These are phyloP conservation scores for Aspergillus udagawae DNA, from an alignment of 2,329 filamentous ascomycete genomes.

Conservation along the genomic window DNA sequence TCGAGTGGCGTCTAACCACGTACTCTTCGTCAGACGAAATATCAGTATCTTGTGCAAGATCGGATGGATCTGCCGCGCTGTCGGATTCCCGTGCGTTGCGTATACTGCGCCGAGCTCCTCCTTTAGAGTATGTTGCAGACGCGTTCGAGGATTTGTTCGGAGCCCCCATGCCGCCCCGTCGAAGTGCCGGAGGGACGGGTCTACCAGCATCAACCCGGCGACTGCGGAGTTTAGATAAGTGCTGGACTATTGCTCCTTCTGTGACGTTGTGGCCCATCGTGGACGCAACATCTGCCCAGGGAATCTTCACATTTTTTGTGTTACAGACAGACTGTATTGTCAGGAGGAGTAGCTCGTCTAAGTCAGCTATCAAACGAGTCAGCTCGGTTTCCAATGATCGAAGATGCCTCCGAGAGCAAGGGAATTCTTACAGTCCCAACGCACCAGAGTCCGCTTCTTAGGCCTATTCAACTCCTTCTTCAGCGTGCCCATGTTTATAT, in stretches of 20 bases:
- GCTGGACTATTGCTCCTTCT: slow-evolving; percentile 45
- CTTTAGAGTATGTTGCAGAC: background rate
- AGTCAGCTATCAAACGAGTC: slow-evolving; percentile 30
- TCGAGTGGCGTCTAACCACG: background rate
- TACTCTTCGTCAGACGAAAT: slow-evolving; percentile 7
- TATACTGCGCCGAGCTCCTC: background rate
- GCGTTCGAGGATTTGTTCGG: slow-evolving; percentile 5
- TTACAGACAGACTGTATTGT: slow-evolving; percentile 42
- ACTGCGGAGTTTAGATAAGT: slow-evolving; percentile 42
- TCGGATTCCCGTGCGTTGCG: background rate
- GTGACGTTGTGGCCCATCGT: slow-evolving; percentile 39
- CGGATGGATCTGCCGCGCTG: background rate
- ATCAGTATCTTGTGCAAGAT: background rate
- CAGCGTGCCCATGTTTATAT: background rate
- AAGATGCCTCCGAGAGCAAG: background rate
- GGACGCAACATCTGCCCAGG: slow-evolving; percentile 39
- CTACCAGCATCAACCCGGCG: slow-evolving; percentile 31
- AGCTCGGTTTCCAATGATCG: background rate
- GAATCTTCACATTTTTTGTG: slow-evolving; percentile 34
- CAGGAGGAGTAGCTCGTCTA: slow-evolving; percentile 42
- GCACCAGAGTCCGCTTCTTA: slow-evolving; percentile 35
- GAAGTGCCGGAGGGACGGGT: slow-evolving; percentile 38
- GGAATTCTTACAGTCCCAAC: slow-evolving; percentile 38
- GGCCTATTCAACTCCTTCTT: slow-evolving; percentile 22
- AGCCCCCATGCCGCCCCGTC: slow-evolving; percentile 27